Base-by-base conservation (phyloP, 2,329 filamentous ascomycete genomes). In the Ophiostoma novo-ulmi region DNA sequence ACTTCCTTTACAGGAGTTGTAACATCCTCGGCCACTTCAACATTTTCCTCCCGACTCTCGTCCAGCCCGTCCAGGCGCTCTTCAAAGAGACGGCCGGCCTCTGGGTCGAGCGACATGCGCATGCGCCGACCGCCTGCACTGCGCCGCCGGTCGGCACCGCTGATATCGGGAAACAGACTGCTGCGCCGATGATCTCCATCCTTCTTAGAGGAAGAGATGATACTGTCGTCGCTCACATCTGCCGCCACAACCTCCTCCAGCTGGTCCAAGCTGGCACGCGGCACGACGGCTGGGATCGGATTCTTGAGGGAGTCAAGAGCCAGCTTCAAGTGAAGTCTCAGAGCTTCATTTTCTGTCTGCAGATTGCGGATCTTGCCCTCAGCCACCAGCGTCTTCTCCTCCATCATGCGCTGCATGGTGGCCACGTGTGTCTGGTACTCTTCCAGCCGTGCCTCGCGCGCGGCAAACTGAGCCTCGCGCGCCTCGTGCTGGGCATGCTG, bases 341-440 rank as follows among this genome's bases (percentile, higher is more conserved):
- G 81, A 0, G 94, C 91, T 77, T 97, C 94, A 73, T 97, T 97
- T 82, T 99, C 88, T 1, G 91, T 94, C 79, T 91, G 91, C 70
- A 99, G 82, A 74, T 91, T 92, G 75, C 93, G 89, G 78, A 99
- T 97, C 85, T 97, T 97, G 82, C 91, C 93, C 78, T 98, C 94
- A 39, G 91, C 90, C 17, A 98, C 91, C 79, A 96, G 90, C 72
- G 91, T 88, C 73, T 90, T 91, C 81, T 99, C 95, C 79, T 98
- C 94, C 94, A 97, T 97, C 80, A 97, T 87, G 72, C 94, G 89
- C 80, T 98, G 93, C 91, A 99, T 93, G 71, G 90, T 88, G 67
- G 88, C 85, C 22, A 99, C 95, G 76, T 94, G 91, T 74, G 89
- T 89, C 82, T 99, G 95, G 80, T 98, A 99, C 79, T 97, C 93